Percentiles rank a stretch among this genome's conserved stretches.
These are phyloP conservation scores for Tylopilus sp. DNA, from an alignment of 768 basidiomycete species.

Conservation along the genomic window DNA sequence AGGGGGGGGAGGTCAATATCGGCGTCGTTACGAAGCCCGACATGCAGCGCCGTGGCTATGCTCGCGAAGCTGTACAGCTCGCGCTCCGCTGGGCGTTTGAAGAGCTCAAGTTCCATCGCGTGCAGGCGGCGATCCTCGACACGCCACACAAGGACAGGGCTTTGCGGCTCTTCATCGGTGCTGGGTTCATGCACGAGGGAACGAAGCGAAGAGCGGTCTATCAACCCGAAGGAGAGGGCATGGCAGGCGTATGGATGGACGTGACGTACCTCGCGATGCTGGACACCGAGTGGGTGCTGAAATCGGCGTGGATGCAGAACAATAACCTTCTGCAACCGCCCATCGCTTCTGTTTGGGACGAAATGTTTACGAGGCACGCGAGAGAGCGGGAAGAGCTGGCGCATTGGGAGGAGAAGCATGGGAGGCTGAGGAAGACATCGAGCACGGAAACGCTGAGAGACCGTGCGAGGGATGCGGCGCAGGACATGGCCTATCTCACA, in stretches of 20 bases:
- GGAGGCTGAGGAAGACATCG: slow-evolving; percentile 28
- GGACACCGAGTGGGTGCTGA: slow-evolving; percentile 57
- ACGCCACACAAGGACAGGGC: slow-evolving; percentile 41
- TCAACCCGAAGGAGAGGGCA: slow-evolving; percentile 36
- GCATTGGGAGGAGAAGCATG: slow-evolving; percentile 44
- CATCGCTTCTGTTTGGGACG: slow-evolving; percentile 55
- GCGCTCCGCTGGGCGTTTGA: slow-evolving; percentile 46
- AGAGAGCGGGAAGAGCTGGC: slow-evolving; percentile 55
- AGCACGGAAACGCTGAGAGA: slow-evolving; percentile 45
- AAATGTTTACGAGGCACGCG: slow-evolving; percentile 54
- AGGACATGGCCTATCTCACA: slow-evolving; percentile 14
- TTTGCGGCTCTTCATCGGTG: slow-evolving; percentile 45
- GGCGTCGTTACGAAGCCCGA: slow-evolving; percentile 47
- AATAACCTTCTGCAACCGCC: slow-evolving; percentile 13
- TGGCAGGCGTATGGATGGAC: slow-evolving; percentile 51
- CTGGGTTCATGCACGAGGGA: slow-evolving; percentile 62
- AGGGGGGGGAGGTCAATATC: slow-evolving; percentile 47
- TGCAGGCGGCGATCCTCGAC: slow-evolving; percentile 43
- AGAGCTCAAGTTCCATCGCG: slow-evolving; percentile 33
- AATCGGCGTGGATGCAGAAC: slow-evolving; percentile 18
- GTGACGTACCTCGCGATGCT: slow-evolving; percentile 58
- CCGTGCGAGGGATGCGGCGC: neutral
- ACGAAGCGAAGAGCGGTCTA: slow-evolving; percentile 53
- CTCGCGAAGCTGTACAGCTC: slow-evolving; percentile 42
- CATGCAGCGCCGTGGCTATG: slow-evolving; percentile 42